Evolutionary conservation across 495 filamentous ascomycete species (phyloP), one percentile per base, ranked within the genome.

Genomic region (Aspergillus asperescens): DNA sequence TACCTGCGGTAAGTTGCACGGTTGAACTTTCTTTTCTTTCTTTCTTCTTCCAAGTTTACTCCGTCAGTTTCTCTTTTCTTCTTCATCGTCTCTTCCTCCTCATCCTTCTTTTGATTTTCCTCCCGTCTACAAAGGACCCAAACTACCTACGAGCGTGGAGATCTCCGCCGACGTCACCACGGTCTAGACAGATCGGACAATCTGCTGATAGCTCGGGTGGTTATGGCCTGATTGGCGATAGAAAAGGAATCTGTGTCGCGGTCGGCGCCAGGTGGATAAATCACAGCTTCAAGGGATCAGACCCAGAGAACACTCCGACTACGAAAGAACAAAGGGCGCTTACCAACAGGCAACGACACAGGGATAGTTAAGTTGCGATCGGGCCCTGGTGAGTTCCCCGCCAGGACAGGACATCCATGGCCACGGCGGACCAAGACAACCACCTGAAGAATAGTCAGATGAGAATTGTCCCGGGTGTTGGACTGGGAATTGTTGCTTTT

Each of bases 381-480:
- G n/a, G n/a, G n/a, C n/a, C n/a, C n/a, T n/a, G n/a, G n/a, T n/a
- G n/a, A n/a, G n/a, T n/a, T n/a, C n/a, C n/a, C n/a, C n/a, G n/a
- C n/a, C n/a, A n/a, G n/a, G n/a, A n/a, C n/a, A n/a, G n/a, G n/a
- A n/a, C n/a, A n/a, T n/a, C n/a, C 34, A 34, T 47, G 59, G 54
- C 52, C 28, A 59, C 52, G 48, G 55, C 52, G 48, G 52, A 23
- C 56, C 60, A 58, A 55, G 60, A 65, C 8, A 25, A 40, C 39
- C 40, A 59, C 29, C 5, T 56, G 31, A 48, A 34, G 32, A 34
- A 63, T 25, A 62, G 32, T 51, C 66, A 70, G 58, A 65, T 72
- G 60, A 66, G 64, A 37, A 69, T 72, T 50, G 69, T 69, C 44
- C 41, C 71, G 22, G 69, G 69, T n/a, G 62, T 71, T 44, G 69